Evolutionary conservation across 345 rosid species (phyloP).

Genomic region (Eucalyptus tenuipes): DNA sequence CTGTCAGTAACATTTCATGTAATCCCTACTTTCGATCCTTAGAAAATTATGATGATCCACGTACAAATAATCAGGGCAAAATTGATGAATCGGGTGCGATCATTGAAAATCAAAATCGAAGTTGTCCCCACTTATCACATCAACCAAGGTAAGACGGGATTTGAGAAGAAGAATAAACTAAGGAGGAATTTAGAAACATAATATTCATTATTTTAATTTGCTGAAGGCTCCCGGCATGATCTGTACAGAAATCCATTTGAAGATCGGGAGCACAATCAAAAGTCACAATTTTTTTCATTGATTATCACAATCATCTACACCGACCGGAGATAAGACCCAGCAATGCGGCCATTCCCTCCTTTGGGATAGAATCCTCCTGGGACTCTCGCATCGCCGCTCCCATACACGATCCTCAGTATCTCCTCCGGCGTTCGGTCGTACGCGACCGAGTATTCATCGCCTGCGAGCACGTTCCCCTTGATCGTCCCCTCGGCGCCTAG

Average conservation of each 20-base stretch:
- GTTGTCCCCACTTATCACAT: not conserved
- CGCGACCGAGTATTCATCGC: conserved; percentile 25
- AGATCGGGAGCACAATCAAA: not conserved
- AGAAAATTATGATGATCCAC: not conserved
- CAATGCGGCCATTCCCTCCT: conserved; percentile 50
- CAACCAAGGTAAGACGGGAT: not conserved
- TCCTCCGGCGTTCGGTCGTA: conserved; percentile 48
- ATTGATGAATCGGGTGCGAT: not conserved
- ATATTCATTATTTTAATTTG: not conserved
- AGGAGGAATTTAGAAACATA: not conserved
- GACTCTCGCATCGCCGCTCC: conserved; percentile 34
- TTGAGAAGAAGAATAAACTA: not conserved
- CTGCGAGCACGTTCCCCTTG: conserved; percentile 42
- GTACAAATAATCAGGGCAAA: not conserved
- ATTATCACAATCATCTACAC: not conserved
- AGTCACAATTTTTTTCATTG: not conserved
- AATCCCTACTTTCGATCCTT: not conserved
- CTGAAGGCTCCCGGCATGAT: not conserved
- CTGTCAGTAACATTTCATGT: not conserved
- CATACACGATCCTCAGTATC: conserved; percentile 53
- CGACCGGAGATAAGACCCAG: conserved; percentile 15
- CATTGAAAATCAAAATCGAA: not conserved
- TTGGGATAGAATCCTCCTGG: conserved; percentile 62
- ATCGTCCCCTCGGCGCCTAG: conserved; percentile 28
- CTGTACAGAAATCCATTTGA: not conserved